phyloP scores from a whole-genome alignment of 257 asterid species.

The Cynanchum wilfordii region DNA sequence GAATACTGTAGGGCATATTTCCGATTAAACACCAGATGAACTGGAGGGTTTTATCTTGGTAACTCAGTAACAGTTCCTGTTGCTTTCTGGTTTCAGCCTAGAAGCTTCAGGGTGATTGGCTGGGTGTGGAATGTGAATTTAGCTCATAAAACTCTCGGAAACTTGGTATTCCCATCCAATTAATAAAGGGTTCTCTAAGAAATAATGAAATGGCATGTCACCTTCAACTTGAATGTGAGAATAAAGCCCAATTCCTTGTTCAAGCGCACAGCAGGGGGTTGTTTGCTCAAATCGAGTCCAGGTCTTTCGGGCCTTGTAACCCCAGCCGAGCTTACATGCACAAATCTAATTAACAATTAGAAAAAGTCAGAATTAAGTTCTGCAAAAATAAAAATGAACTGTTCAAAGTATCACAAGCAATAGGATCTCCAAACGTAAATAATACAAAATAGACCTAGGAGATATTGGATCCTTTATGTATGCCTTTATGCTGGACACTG shows the following conservation, averaged over 20 bases:
- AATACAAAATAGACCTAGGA: constrained; percentile 49
- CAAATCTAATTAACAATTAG: constrained; percentile 41
- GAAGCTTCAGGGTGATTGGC: background rate
- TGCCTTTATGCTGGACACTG: constrained; percentile 73
- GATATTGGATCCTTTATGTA: constrained; percentile 74
- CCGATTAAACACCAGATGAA: background rate
- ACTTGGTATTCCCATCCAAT: constrained; percentile 1
- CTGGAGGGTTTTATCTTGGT: background rate
- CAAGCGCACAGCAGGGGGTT: constrained; percentile 96
- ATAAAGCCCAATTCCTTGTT: constrained; percentile 86
- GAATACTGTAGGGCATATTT: background rate
- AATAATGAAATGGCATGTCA: constrained; percentile 14
- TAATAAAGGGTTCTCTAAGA: background rate
- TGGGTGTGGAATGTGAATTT: background rate
- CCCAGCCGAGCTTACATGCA: constrained; percentile 96
- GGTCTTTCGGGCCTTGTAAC: constrained; percentile 98
- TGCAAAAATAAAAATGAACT: background rate
- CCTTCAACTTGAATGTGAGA: constrained; percentile 96
- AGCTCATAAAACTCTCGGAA: background rate
- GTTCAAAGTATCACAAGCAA: constrained; percentile 3
- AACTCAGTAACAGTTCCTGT: background rate
- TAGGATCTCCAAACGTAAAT: background rate
- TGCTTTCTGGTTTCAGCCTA: background rate
- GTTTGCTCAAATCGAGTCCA: constrained; percentile 91
- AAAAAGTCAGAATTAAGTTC: background rate